These are phyloP conservation scores for Chrysoporthe cubensis DNA, from an alignment of 2,329 filamentous ascomycete genomes.

Conservation along the genomic window DNA sequence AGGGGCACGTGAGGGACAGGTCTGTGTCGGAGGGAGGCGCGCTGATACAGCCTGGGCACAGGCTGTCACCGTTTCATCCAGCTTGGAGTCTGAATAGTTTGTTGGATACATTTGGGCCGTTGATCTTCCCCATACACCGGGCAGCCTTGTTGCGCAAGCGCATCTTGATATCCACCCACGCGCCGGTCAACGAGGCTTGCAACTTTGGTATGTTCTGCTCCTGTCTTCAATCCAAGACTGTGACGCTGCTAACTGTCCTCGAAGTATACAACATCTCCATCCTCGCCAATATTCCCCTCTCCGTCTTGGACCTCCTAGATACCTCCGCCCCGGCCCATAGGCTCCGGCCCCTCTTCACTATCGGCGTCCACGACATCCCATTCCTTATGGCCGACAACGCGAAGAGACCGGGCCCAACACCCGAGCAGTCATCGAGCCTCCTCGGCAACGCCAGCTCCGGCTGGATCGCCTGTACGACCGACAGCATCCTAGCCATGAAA, in stretches of 20 bases:
- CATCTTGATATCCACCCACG: slow-evolving; percentile 83
- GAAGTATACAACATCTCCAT: slow-evolving; percentile 92
- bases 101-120: slow-evolving; percentile 82
- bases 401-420: slow-evolving; percentile 38
- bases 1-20: slow-evolving; percentile 57
- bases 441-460: slow-evolving; percentile 60
- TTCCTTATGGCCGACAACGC: slow-evolving; percentile 67
- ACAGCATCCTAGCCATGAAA: slow-evolving; percentile 89
- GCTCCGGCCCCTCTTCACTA: slow-evolving; percentile 83
- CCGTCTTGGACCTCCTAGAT: slow-evolving; percentile 71
- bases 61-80: slow-evolving; percentile 78
- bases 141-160: slow-evolving; percentile 85
- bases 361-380: slow-evolving; percentile 92
- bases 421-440: slow-evolving; percentile 28
- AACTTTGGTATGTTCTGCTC: slow-evolving; percentile 72
- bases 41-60: slow-evolving; percentile 63
- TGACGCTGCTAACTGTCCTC: slow-evolving; percentile 32
- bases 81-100: slow-evolving; percentile 80
- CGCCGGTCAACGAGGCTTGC: slow-evolving; percentile 83
- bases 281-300: slow-evolving; percentile 82
- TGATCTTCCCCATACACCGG: slow-evolving; percentile 89
- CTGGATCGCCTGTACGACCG: slow-evolving; percentile 95
- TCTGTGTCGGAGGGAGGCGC: slow-evolving; percentile 66
- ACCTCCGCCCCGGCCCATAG: slow-evolving; percentile 64
- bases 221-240: neutral